Evolutionary conservation across 2,329 filamentous ascomycete species (phyloP).

Genomic region (Fusarium nisikadoi): DNA sequence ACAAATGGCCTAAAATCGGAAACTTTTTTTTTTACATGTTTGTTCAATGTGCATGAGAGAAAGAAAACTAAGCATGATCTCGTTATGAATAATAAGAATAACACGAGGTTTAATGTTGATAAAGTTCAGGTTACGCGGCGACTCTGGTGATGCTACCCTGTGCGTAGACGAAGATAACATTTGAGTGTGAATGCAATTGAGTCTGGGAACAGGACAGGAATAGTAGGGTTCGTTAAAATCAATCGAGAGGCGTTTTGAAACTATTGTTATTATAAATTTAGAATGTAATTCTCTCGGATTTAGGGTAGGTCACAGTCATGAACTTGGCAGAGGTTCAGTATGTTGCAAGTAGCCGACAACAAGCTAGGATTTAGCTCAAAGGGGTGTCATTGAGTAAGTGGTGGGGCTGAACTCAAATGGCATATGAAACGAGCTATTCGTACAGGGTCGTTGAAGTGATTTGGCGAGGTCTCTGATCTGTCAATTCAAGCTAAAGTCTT

Average conservation of each 20-base stretch:
- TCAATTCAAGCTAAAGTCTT: background rate
- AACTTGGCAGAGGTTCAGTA: background rate
- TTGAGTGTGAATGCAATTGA: background rate
- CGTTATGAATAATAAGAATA: slow-evolving; percentile 33
- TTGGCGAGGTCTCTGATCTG: background rate
- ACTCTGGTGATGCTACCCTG: background rate
- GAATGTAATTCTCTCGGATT: no score
- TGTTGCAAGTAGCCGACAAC: background rate
- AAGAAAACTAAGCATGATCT: slow-evolving; percentile 36
- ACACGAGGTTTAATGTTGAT: slow-evolving; percentile 5
- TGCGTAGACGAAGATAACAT: no score
- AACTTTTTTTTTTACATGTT: slow-evolving; percentile 37
- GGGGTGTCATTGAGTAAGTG: no score
- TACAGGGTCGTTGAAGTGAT: background rate
- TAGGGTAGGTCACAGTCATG: background rate
- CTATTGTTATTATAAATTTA: background rate
- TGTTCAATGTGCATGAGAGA: slow-evolving; percentile 19
- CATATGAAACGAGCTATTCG: background rate
- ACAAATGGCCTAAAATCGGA: slow-evolving; percentile 32
- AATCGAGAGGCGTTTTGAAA: no score
- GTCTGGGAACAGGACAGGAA: background rate
- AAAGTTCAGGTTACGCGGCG: background rate
- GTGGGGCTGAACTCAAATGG: fast-evolving
- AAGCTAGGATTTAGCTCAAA: background rate
- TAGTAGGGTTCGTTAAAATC: background rate